Evolutionary conservation across 2,329 filamentous ascomycete genomes (phyloP), one percentile per base, ranked within the genome.

Genomic region (Neofusicoccum cordaticola): DNA sequence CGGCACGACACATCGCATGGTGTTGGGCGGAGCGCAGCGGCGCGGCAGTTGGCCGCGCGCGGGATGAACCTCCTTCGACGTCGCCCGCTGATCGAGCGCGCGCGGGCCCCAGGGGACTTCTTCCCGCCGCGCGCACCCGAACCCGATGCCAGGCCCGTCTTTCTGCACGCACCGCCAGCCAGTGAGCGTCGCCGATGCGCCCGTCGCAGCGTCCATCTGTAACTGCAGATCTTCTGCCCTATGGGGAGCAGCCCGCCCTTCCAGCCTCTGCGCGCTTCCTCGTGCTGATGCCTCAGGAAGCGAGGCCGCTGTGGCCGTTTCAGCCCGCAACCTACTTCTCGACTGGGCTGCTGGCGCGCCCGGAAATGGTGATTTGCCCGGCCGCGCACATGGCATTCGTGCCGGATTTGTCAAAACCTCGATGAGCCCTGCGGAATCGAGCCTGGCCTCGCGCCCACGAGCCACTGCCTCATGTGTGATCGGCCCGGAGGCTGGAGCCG

Each of bases 251-350:
- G 39, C 52, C 52, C 52, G 52, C 13, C 39, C 52, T 19, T 12
- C 42, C 41, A 35, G 42, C 27, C 22, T 19, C 17, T 37, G 27
- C 27, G 27, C 27, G 27, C 27, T 31, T 31, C 13, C 58, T 39
- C 45, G 15, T 27, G 35, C 35, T 39, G 58, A 62, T 62, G 58
- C 58, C 58, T 62, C 58, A 62, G 58, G 58, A 62, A 50, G 58
- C 58, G 58, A 62, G 58, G n/a, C 31, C 35, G 35, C 45, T 51
- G 44, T 50, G 44, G 44, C 34, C 17, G 58, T 62, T 62, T 62
- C 58, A 62, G 58, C 58, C 34, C 58, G 44, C n/a, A 60, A 60
- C 58, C 37, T 41, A 51, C 58, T 51, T 62, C 58, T 62, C 44
- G 44, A 50, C 47, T 50, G 44, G 58, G 45, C 35, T 62, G 44